A percentile compares a stretch with the other conserved stretches of the same genome.
Conservation (phyloP, 345 rosid species). For the Boechera stricta region DNA sequence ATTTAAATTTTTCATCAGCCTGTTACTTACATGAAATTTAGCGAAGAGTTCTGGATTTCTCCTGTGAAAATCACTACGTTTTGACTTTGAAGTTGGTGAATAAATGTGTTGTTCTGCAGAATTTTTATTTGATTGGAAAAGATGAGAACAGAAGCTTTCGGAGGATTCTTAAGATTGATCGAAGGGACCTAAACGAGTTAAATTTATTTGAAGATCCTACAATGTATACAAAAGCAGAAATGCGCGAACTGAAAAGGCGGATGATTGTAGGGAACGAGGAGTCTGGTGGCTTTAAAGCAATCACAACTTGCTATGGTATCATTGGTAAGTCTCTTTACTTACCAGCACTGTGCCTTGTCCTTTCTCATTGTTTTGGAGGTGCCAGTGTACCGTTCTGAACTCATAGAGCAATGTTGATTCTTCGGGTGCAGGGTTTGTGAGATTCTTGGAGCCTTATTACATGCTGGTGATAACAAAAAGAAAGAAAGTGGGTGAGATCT, state of each 20-base stretch:
- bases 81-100: not conserved
- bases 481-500: slow-evolving; percentile 78
- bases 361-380: not conserved
- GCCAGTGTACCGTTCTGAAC: slow-evolving; percentile 4
- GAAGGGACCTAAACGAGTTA: slow-evolving; percentile 64
- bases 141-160: slow-evolving; percentile 63
- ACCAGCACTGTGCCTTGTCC: not conserved
- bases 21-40: not conserved
- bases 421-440: slow-evolving; percentile 70
- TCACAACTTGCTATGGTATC: slow-evolving; percentile 78
- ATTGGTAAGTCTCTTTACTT: slow-evolving; percentile 57
- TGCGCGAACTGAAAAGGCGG: slow-evolving; percentile 60
- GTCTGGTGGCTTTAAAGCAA: slow-evolving; percentile 70
- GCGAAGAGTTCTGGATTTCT: not conserved
- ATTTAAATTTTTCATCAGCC: not conserved
- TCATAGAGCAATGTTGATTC: slow-evolving; percentile 13
- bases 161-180: slow-evolving; percentile 80
- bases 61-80: not conserved
- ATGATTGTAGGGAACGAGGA: slow-evolving; percentile 62
- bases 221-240: slow-evolving; percentile 62
- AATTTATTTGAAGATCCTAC: slow-evolving; percentile 66
- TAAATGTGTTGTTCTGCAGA: slow-evolving; percentile 48
- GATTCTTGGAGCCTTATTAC: slow-evolving; percentile 88
- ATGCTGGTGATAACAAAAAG: slow-evolving; percentile 83
- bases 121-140: slow-evolving; percentile 83